phyloP scores from a whole-genome alignment of 2,329 filamentous ascomycete species.

The Beauveria sp. region DNA sequence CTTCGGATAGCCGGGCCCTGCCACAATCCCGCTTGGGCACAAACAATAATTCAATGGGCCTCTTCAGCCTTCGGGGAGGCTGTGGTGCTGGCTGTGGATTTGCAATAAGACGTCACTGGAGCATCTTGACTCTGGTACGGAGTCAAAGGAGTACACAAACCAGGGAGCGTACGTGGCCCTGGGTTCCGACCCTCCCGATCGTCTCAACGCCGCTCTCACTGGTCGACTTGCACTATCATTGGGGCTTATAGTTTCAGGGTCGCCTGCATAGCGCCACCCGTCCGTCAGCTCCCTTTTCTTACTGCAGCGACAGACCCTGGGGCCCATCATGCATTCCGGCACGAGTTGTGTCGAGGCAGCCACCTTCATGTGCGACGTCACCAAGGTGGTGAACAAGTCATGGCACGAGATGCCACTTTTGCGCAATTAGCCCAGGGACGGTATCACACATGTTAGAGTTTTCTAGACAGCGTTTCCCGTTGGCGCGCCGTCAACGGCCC shows the following conservation, averaged over 20 bases:
- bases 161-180: conserved; percentile 2
- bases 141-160: too few relatives aligned
- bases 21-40: conserved; percentile 3
- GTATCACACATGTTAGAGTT: background rate
- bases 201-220: background rate
- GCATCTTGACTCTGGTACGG: too few relatives aligned
- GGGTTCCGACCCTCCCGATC: conserved; percentile 1
- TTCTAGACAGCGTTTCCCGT: background rate
- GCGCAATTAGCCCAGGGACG: background rate
- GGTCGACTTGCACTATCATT: background rate
- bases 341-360: background rate
- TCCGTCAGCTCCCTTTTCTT: background rate
- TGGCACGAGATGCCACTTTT: background rate
- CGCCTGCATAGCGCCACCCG: background rate
- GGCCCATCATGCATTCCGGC: background rate
- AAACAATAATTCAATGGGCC: background rate
- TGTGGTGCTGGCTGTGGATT: background rate
- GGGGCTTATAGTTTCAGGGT: conserved; percentile 2
- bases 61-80: background rate
- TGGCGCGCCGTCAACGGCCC: background rate
- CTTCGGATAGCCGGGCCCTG: background rate
- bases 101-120: too few relatives aligned
- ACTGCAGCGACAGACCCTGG: background rate
- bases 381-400: background rate
- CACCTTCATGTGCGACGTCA: background rate